Base-by-base conservation (phyloP, 2,329 filamentous ascomycete genomes). In the Blastomyces emzantsi region DNA sequence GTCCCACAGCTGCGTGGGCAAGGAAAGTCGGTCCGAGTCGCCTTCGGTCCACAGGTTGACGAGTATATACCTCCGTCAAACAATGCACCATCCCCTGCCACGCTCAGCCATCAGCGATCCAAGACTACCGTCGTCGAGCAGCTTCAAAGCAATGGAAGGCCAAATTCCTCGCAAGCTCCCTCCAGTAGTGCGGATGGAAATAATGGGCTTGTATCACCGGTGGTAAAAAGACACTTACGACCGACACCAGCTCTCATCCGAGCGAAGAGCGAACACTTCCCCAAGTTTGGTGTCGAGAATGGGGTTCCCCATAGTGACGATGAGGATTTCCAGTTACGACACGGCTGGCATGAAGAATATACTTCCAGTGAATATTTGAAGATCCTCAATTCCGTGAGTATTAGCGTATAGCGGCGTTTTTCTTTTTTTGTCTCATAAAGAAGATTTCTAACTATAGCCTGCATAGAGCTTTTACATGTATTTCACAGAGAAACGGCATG, bases 391-490 rank as follows among this genome's bases (percentile, higher is more conserved):
- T 92, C 88, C 73, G 89, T 92, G 78, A 79, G 87, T 82, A 68
- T 60, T 63, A 62, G 39, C 60, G 9, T 43, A 7, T 28, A n/a
- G 39, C n/a, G 45, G 45, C 19, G 19, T n/a, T 33, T 28, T 22
- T 60, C 30, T 36, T 36, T 7, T 36, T 36, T 11, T 30, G 28
- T 52, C 22, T 45, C 58, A 43, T 25, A 22, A 17, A 33, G 39
- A 33, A 45, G 67, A 68, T 62, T 55, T 56, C 58, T 64, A 66
- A 64, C 45, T 41, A 41, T 65, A 47, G 8, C 64, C 63, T n/a
- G 39, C 65, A 63, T 76, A 96, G 89, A 95, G 91, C 69, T 99
- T 96, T 86, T 97, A 96, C 80, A 97, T 97, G 93, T 99, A 99
- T 78, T 99, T 90, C 76, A 97, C 93, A 67, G 94, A 99, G 77